These are phyloP conservation scores for Nannizzia gypsea DNA, from an alignment of 2,329 filamentous ascomycete species.

Conservation along the genomic window DNA sequence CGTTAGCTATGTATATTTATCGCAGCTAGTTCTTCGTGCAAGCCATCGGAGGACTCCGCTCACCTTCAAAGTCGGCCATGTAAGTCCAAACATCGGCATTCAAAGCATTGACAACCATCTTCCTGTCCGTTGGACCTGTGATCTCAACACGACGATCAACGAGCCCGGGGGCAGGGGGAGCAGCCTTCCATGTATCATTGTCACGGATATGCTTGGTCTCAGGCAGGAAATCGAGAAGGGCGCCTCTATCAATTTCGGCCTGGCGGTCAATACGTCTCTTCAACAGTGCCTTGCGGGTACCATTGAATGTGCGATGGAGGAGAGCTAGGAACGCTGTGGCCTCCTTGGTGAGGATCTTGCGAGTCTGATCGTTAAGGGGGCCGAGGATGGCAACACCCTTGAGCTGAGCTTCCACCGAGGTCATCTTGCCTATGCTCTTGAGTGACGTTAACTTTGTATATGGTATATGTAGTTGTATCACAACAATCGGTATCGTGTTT, in stretches of 20 bases:
- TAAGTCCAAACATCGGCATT: constrained; percentile 97
- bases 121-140: constrained; percentile 90
- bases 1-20: not conserved
- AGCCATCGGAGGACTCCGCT: constrained; percentile 21
- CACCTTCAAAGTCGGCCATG: constrained; percentile 98
- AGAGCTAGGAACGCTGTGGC: constrained; percentile 86
- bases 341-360: constrained; percentile 84
- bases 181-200: constrained; percentile 85
- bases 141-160: constrained; percentile 94
- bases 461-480: not conserved
- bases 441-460: not conserved
- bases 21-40: not conserved
- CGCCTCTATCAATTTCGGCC: constrained; percentile 81
- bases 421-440: constrained; percentile 39
- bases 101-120: constrained; percentile 97
- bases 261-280: constrained; percentile 78
- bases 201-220: constrained; percentile 94
- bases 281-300: constrained; percentile 73
- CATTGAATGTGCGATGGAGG: constrained; percentile 89
- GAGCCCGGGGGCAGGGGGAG: constrained; percentile 78
- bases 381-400: constrained; percentile 82
- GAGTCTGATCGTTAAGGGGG: constrained; percentile 61
- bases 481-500: not conserved
- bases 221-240: constrained; percentile 83
- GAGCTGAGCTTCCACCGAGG: constrained; percentile 62